These are phyloP conservation scores for Sclerospora graminicola DNA, from an alignment of 352 stramenopile species.

Conservation along the genomic window DNA sequence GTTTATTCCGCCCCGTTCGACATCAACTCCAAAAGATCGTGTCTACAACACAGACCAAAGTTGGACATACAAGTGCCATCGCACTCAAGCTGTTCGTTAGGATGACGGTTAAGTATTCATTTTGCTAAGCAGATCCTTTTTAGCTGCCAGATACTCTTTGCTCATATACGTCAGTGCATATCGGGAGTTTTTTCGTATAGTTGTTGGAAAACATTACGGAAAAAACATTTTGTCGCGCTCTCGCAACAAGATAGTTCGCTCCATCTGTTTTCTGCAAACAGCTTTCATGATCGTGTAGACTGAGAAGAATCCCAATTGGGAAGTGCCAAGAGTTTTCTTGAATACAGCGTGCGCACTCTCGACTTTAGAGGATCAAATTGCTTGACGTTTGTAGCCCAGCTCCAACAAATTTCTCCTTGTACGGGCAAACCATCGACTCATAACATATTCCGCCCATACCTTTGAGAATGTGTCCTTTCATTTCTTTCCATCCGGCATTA, in stretches of 20 bases:
- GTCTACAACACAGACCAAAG: not conserved
- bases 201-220: not conserved
- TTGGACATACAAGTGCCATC: not conserved
- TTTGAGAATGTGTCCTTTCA: not conserved
- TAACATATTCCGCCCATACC: not conserved
- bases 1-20: not conserved
- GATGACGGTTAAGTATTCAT: not conserved
- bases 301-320: not conserved
- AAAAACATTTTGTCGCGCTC: not conserved
- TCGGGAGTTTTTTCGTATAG: not conserved
- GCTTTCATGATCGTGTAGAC: not conserved
- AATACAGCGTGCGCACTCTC: not conserved
- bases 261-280: not conserved
- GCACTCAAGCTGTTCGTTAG: not conserved
- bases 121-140: not conserved
- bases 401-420: not conserved
- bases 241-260: not conserved
- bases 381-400: not conserved
- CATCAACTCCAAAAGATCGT: not conserved
- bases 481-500: not conserved
- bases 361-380: not conserved
- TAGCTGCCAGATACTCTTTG: not conserved
- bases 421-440: not conserved
- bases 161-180: not conserved
- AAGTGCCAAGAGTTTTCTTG: not conserved